phyloP scores from a whole-genome alignment of 306 rosid species.

The Mimosa bimucronata region DNA sequence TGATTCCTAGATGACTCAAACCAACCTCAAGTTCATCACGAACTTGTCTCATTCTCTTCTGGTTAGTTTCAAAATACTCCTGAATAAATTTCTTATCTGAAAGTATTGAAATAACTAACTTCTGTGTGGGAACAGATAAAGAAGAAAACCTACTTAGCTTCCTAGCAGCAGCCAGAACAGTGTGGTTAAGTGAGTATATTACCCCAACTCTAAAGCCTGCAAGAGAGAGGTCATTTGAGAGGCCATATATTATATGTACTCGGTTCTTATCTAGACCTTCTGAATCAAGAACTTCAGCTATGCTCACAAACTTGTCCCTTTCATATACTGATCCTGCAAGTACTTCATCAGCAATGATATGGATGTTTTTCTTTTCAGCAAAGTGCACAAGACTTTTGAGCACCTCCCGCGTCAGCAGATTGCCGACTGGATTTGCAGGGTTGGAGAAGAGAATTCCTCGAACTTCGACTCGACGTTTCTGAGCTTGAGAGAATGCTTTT shows the following conservation, averaged over 20 bases:
- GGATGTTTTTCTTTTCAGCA: slow-evolving; percentile 85
- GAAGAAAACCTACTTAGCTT: slow-evolving; percentile 77
- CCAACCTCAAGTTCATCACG: slow-evolving; percentile 57
- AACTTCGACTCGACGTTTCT: slow-evolving; percentile 66
- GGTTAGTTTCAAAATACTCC: slow-evolving; percentile 70
- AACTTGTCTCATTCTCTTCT: slow-evolving; percentile 48
- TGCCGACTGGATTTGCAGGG: slow-evolving; percentile 90
- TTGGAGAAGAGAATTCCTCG: slow-evolving; percentile 85
- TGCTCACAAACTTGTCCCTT: slow-evolving; percentile 76
- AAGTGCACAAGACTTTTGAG: slow-evolving; percentile 68
- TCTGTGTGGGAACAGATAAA: slow-evolving; percentile 79
- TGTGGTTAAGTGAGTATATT: slow-evolving; percentile 63
- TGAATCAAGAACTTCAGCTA: slow-evolving; percentile 76
- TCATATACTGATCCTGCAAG: slow-evolving; percentile 86
- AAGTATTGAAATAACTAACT: slow-evolving; percentile 72
- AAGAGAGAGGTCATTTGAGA: slow-evolving; percentile 86
- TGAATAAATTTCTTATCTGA: slow-evolving; percentile 63
- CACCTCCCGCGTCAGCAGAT: slow-evolving; percentile 60
- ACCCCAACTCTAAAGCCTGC: slow-evolving; percentile 90
- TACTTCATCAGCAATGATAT: slow-evolving; percentile 81
- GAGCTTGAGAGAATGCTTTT: slow-evolving; percentile 77
- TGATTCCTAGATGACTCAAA: slow-evolving; percentile 70
- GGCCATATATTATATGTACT: slow-evolving; percentile 80
- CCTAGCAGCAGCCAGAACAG: slow-evolving; percentile 71
- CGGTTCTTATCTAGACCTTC: slow-evolving; percentile 70